Conservation (phyloP, 768 basidiomycete species). For the Hericium erinaceus region DNA sequence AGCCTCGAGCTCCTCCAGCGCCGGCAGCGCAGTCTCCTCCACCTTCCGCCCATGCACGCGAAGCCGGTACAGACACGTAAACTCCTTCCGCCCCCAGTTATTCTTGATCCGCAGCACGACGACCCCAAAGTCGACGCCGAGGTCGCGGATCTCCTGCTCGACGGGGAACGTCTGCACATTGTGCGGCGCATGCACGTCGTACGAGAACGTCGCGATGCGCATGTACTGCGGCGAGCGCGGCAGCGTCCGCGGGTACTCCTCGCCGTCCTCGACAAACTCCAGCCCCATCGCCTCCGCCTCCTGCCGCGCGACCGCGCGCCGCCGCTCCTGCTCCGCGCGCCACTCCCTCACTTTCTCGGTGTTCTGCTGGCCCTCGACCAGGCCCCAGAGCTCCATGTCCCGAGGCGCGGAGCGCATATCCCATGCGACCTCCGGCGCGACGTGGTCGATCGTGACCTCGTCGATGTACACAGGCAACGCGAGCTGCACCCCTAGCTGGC, state of each 20-base stretch:
- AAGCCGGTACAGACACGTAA: slow-evolving; percentile 84
- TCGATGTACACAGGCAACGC: slow-evolving; percentile 47
- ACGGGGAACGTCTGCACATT: slow-evolving; percentile 45
- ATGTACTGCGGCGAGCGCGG: slow-evolving; percentile 24
- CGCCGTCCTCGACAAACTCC: slow-evolving; percentile 14
- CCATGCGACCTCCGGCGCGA: slow-evolving; percentile 70
- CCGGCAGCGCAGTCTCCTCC: neutral
- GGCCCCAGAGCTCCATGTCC: slow-evolving; percentile 86
- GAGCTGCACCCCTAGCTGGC: slow-evolving; percentile 78
- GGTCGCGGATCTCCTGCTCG: slow-evolving; percentile 44
- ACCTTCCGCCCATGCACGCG: slow-evolving; percentile 64
- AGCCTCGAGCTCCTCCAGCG: neutral
- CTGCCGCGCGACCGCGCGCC: slow-evolving; percentile 45
- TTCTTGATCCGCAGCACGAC: slow-evolving; percentile 71
- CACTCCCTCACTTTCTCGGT: slow-evolving; percentile 49
- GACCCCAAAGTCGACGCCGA: slow-evolving; percentile 77
- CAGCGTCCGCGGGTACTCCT: slow-evolving; percentile 21
- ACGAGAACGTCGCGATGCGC: slow-evolving; percentile 37
- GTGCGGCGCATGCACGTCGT: slow-evolving; percentile 32
- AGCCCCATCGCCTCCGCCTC: slow-evolving; percentile 23
- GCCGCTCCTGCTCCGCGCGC: slow-evolving; percentile 23
- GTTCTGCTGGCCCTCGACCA: slow-evolving; percentile 75
- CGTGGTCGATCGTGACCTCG: slow-evolving; percentile 82
- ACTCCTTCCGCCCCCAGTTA: slow-evolving; percentile 78
- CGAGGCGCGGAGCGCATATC: slow-evolving; percentile 76